phyloP scores from a whole-genome alignment of 495 filamentous ascomycete species.

The Copromyces sp. region DNA sequence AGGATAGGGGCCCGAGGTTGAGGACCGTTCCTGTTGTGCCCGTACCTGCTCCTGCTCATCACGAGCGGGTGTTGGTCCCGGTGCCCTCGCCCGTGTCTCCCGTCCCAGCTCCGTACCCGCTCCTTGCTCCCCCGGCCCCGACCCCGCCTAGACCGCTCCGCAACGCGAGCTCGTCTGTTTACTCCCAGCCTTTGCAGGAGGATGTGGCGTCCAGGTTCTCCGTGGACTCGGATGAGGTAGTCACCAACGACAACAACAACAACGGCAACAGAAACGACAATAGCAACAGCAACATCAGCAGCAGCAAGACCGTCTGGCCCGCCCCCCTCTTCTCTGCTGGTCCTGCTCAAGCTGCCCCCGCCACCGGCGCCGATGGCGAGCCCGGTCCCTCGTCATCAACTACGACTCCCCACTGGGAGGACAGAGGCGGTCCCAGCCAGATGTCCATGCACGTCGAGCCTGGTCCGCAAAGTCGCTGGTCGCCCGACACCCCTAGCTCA shows the following conservation, averaged over 20 bases:
- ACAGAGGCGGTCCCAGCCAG: neutral
- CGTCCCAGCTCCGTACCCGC: neutral
- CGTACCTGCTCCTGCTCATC: neutral
- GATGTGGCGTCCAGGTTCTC: neutral
- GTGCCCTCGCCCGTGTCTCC: neutral
- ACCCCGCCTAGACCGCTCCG: neutral
- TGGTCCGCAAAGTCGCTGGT: neutral
- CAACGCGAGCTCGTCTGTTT: neutral
- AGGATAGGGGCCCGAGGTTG: neutral
- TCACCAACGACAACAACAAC: neutral
- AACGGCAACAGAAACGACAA: neutral
- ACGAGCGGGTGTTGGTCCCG: neutral
- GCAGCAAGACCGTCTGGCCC: neutral
- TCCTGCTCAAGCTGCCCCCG: neutral
- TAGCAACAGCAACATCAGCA: neutral
- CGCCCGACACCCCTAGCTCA: neutral
- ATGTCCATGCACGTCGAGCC: neutral
- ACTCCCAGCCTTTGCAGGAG: neutral
- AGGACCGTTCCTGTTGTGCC: neutral
- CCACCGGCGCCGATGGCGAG: neutral
- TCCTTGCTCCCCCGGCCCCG: neutral
- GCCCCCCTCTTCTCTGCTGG: neutral
- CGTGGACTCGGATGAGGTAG: neutral
- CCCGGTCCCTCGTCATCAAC: neutral
- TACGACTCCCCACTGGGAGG: neutral